Evolutionary conservation across 306 rosid species (phyloP).

Genomic region (Quercus engelmannii): DNA sequence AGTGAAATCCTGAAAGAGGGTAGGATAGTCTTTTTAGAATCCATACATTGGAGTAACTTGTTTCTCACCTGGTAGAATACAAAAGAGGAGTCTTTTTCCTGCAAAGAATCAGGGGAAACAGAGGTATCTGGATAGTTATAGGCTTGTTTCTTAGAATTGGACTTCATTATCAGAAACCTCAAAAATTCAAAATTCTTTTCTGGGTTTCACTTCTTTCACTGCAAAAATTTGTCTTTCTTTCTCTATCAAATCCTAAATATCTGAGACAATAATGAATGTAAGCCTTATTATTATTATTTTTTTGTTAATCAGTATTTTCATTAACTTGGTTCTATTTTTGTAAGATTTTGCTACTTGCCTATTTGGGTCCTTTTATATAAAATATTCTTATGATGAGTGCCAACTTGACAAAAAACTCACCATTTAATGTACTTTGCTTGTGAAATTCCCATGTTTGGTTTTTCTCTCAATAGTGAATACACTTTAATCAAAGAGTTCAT

Average conservation of each 20-base stretch:
- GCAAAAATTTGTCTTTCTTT: not conserved
- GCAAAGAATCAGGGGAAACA: slow-evolving; percentile 12
- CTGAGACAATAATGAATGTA: not conserved
- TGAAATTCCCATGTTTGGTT: not conserved
- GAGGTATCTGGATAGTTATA: slow-evolving; percentile 5
- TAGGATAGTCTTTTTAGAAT: slow-evolving; percentile 26
- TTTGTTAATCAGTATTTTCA: not conserved
- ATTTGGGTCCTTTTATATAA: not conserved
- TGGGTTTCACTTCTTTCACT: slow-evolving; percentile 13
- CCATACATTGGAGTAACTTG: not conserved
- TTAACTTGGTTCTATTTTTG: not conserved
- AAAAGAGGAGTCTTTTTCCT: slow-evolving; percentile 1
- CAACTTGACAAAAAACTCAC: slow-evolving; percentile 4
- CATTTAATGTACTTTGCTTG: not conserved
- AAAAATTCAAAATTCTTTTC: slow-evolving; percentile 14
- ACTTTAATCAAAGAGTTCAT: not conserved
- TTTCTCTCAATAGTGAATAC: not conserved
- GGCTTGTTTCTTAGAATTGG: not conserved
- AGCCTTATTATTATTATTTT: not conserved
- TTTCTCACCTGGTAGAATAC: slow-evolving; percentile 9
- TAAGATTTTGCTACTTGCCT: not conserved
- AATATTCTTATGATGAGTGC: not conserved
- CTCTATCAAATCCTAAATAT: not conserved
- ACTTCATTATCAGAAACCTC: not conserved
- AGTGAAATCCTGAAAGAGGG: slow-evolving; percentile 30